Percentiles rank a stretch among this genome's conserved stretches.
Evolutionary conservation across 1,284 basidiomycete genomes (phyloP).

Genomic region (Trichosporon coremiiforme): DNA sequence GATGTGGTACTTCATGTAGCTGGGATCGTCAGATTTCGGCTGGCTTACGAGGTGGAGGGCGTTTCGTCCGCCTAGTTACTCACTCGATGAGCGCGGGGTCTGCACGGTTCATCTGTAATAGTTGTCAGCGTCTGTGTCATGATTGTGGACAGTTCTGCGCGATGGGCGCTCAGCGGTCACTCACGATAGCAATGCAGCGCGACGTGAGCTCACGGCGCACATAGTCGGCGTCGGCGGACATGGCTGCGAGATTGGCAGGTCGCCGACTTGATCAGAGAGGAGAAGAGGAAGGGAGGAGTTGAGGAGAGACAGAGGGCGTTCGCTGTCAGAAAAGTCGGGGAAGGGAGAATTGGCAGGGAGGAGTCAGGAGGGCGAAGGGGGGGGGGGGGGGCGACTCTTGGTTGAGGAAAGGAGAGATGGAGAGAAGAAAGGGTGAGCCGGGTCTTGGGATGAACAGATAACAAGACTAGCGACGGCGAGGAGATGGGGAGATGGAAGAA

Average conservation of each 20-base stretch:
- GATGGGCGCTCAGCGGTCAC: constrained; percentile 24
- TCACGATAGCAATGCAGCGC: constrained; percentile 83
- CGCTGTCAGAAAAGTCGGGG: constrained; percentile 18
- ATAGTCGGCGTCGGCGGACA: constrained; percentile 47
- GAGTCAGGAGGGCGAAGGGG: not conserved
- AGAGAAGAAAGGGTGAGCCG: not conserved
- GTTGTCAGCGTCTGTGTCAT: not conserved
- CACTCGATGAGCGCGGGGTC: constrained; percentile 78
- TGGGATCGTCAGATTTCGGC: constrained; percentile 37
- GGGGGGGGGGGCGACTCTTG: constrained; percentile 3
- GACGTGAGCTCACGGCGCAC: constrained; percentile 78
- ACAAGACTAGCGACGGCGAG: constrained; percentile 4
- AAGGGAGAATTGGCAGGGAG: constrained; percentile 16
- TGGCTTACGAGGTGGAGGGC: not conserved
- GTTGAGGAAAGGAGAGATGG: constrained; percentile 6
- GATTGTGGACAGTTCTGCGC: not conserved
- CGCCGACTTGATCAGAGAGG: constrained; percentile 23
- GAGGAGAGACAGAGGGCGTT: constrained; percentile 15
- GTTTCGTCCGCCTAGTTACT: constrained; percentile 22
- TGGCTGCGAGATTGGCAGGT: constrained; percentile 28
- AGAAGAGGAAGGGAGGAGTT: constrained; percentile 18
- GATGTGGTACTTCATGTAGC: constrained; percentile 95
- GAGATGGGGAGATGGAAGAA: not conserved
- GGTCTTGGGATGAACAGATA: constrained; percentile 14
- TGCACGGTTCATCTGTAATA: constrained; percentile 78